Percentiles rank a stretch among this genome's conserved stretches.
Evolutionary conservation across 305 asterid species (phyloP).

Genomic region (Fraxinus nigra): DNA sequence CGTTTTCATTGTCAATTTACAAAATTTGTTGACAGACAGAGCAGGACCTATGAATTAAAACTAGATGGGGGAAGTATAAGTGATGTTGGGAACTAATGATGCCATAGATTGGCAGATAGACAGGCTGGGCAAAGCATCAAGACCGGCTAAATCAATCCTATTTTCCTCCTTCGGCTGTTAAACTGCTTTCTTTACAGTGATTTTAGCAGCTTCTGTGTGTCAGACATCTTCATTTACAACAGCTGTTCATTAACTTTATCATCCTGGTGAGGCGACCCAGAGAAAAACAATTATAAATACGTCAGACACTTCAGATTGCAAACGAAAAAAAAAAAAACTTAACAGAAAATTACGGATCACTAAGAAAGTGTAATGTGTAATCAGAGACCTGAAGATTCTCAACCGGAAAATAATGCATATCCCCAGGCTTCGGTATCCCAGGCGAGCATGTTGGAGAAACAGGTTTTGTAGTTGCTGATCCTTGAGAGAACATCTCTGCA

Average conservation of each 20-base stretch:
- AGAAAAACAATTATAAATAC: not conserved
- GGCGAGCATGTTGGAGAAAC: conserved; percentile 16
- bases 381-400: conserved; percentile 28
- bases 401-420: conserved; percentile 4
- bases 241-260: not conserved
- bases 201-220: conserved; percentile 9
- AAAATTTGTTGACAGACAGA: not conserved
- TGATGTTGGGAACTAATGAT: not conserved
- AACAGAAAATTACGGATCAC: not conserved
- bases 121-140: not conserved
- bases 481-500: not conserved
- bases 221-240: conserved; percentile 1
- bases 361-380: not conserved
- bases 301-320: not conserved
- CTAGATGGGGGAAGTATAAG: not conserved
- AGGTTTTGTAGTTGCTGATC: conserved; percentile 1
- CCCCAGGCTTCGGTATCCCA: not conserved
- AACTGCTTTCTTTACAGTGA: conserved; percentile 16
- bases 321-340: not conserved
- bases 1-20: not conserved
- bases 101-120: not conserved
- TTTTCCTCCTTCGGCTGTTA: not conserved
- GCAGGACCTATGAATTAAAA: not conserved
- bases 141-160: not conserved
- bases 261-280: not conserved